phyloP scores from a whole-genome alignment of 1,284 basidiomycete genomes.

The Cystobasidium sp. region DNA sequence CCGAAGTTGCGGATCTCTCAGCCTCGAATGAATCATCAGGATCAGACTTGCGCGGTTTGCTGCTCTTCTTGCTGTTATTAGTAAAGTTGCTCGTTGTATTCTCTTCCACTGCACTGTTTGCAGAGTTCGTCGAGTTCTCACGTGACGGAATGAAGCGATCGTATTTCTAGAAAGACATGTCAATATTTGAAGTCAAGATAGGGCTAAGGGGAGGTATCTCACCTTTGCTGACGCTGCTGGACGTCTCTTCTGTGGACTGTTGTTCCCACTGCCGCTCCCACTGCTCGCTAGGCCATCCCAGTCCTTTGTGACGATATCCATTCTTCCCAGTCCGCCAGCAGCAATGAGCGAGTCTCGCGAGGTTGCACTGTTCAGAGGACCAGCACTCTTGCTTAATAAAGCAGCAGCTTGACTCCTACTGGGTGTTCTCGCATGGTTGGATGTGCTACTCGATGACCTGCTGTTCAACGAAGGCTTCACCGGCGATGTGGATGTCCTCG shows the following conservation, averaged over 20 bases:
- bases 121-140: conserved; percentile 37
- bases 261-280: conserved; percentile 16
- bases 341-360: conserved; percentile 12
- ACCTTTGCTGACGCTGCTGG: conserved; percentile 15
- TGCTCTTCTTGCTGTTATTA: not conserved
- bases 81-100: conserved; percentile 25
- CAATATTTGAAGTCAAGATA: not conserved
- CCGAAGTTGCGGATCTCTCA: conserved; percentile 1
- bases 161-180: conserved; percentile 36
- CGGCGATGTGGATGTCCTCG: not conserved
- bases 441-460: conserved; percentile 15
- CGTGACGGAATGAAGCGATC: conserved; percentile 47
- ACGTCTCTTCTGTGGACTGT: conserved; percentile 41
- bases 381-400: conserved; percentile 30
- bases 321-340: conserved; percentile 43
- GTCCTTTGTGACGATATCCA: conserved; percentile 42
- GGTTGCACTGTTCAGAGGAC: not conserved
- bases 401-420: conserved; percentile 5
- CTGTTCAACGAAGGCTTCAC: not conserved
- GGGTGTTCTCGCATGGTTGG: conserved; percentile 11
- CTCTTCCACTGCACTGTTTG: conserved; percentile 23
- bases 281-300: conserved; percentile 13
- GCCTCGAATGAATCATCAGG: conserved; percentile 34
- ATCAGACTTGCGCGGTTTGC: conserved; percentile 3
- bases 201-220: not conserved